A percentile compares a stretch with the other conserved stretches of the same genome.
Evolutionary conservation across 2,329 filamentous ascomycete genomes (phyloP).

Genomic region (Cercospora nicotianae): DNA sequence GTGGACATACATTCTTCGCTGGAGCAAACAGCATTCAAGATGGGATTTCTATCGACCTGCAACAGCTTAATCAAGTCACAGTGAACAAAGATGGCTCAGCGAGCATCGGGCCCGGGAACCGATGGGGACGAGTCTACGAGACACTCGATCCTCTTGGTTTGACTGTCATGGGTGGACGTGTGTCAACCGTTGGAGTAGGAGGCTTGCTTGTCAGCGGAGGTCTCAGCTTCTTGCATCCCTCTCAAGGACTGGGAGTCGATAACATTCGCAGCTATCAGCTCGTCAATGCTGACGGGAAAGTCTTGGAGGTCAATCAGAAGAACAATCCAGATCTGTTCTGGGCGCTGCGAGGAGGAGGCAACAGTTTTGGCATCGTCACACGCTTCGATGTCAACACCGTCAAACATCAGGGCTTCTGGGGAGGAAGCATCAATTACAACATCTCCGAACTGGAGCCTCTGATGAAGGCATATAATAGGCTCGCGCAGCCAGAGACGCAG

Average conservation of each 20-base stretch:
- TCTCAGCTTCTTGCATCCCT: slow-evolving; percentile 33
- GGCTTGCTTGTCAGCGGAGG: slow-evolving; percentile 36
- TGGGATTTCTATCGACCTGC: slow-evolving; percentile 33
- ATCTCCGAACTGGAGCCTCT: slow-evolving; percentile 5
- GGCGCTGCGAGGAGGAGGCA: slow-evolving; percentile 31
- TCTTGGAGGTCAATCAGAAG: slow-evolving; percentile 30
- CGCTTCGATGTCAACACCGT: slow-evolving; percentile 31
- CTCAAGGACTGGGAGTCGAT: slow-evolving; percentile 36
- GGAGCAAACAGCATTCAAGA: slow-evolving; percentile 30
- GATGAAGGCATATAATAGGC: slow-evolving; percentile 1
- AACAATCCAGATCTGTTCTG: slow-evolving; percentile 30
- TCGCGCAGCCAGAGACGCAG: slow-evolving; percentile 3
- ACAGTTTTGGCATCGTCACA: slow-evolving; percentile 38
- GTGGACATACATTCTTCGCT: slow-evolving; percentile 32
- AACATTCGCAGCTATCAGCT: slow-evolving; percentile 35
- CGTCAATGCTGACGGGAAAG: slow-evolving; percentile 29
- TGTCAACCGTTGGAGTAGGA: slow-evolving; percentile 32
- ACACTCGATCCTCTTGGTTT: slow-evolving; percentile 23
- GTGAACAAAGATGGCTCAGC: slow-evolving; percentile 8
- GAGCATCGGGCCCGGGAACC: slow-evolving; percentile 8
- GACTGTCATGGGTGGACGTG: slow-evolving; percentile 31
- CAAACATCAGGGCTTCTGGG: slow-evolving; percentile 19
- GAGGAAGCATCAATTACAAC: slow-evolving; percentile 23
- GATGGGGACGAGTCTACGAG: slow-evolving; percentile 24
- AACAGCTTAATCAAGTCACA: slow-evolving; percentile 22